Evolutionary conservation across 768 basidiomycete genomes (phyloP).

Genomic region (Lentinula aciculospora): DNA sequence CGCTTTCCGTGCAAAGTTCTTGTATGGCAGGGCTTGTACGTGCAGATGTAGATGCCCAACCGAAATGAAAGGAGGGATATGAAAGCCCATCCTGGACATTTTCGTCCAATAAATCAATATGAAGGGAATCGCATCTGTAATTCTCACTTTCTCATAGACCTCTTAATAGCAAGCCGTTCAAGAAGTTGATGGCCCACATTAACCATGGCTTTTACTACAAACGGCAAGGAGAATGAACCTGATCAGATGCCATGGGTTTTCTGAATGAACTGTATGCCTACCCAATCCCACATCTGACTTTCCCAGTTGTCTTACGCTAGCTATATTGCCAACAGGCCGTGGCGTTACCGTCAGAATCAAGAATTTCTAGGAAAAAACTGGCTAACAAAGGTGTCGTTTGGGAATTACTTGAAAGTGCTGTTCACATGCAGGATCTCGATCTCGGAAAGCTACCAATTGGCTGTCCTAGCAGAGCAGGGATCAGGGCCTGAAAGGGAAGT

Average conservation of each 20-base stretch:
- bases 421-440: constrained; percentile 40
- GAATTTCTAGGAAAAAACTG: neutral
- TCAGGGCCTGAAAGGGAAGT: neutral
- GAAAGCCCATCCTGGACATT: constrained; percentile 63
- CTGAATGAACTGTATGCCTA: constrained; percentile 19
- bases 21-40: constrained; percentile 65
- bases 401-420: constrained; percentile 50
- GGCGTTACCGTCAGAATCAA: neutral
- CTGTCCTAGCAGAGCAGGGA: constrained; percentile 25
- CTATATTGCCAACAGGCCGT: too few species aligned
- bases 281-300: constrained; percentile 42
- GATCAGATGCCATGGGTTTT: neutral
- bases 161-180: constrained; percentile 37
- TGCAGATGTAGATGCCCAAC: constrained; percentile 74
- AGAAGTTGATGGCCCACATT: constrained; percentile 48
- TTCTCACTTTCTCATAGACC: constrained; percentile 39
- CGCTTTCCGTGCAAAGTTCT: constrained; percentile 23
- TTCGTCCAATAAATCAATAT: constrained; percentile 6
- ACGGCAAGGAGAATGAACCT: neutral
- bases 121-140: neutral
- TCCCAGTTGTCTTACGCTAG: constrained; percentile 45
- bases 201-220: constrained; percentile 40
- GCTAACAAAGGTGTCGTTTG: constrained; percentile 44
- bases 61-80: constrained; percentile 75
- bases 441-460: constrained; percentile 45